Base-by-base conservation (phyloP, 2,329 filamentous ascomycete genomes). In the Aureobasidium subglaciale region DNA sequence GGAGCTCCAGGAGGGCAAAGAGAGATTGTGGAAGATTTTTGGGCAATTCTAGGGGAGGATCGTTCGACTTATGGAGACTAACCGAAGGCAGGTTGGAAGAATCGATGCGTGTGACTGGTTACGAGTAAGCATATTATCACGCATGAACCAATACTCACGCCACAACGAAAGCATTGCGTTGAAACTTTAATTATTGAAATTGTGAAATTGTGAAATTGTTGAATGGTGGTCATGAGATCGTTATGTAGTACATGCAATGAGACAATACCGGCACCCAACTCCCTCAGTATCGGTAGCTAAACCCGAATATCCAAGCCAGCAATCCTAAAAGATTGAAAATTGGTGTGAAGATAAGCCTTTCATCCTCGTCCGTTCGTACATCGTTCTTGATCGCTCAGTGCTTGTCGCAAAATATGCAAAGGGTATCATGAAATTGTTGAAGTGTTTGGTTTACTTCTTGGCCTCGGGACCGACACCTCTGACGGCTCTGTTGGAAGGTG, bases 201-300 rank as follows among this genome's bases (percentile, higher is more conserved):
- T n/a, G n/a, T n/a, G n/a, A n/a, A n/a, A n/a, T n/a, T 30, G 13
- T 30, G 4, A 9, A 5, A 30, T 9, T 30, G 3, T 8, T 34
- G 22, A 22, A 34, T 22, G 42, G 27, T 48, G 16, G 30, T 48
- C 45, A 49, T 49, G 20, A 49, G 22, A 22, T 49, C 45, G 32
- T 49, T 49, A 29, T 49, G 37, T 49, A 37, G 5, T 49, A 49
- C 45, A 49, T 37, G 32, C 32, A 49, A 27, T 27, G 20, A 32
- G 15, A 37, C 27, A 18, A 34, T 15, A 15, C 20, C 30, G 9
- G 11, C 22, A 20, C 15, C 32, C 13, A 25, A 37, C n/a, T 37
- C n/a, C 22, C 45, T 49, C 5, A 37, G 30, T 15, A 37, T 22
- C 32, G 15, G 45, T 37, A 27, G 22, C 22, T 27, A 49, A 35